Percentiles rank a stretch among this genome's conserved stretches.
Evolutionary conservation across 495 filamentous ascomycete species (phyloP).

Genomic region (Aspergillus taichungensis): DNA sequence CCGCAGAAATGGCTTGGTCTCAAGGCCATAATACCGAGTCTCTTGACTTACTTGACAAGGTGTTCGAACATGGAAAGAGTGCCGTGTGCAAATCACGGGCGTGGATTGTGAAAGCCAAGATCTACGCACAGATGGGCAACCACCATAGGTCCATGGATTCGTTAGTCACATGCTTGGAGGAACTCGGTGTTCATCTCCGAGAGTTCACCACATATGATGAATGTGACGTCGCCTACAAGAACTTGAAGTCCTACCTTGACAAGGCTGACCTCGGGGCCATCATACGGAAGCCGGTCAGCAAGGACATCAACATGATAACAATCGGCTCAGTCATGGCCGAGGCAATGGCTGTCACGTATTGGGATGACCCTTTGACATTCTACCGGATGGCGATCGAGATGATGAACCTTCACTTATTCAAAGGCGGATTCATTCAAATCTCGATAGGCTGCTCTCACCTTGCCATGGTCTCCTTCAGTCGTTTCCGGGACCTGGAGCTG

Average conservation of each 20-base stretch:
- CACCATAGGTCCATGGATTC: constrained; percentile 56
- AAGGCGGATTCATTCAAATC: constrained; percentile 61
- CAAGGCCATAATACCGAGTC: constrained; percentile 59
- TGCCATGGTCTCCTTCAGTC: constrained; percentile 59
- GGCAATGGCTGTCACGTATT: constrained; percentile 72
- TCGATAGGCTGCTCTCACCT: constrained; percentile 70
- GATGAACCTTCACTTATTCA: constrained; percentile 57
- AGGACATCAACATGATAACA: constrained; percentile 49
- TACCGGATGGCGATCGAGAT: constrained; percentile 67
- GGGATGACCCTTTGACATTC: constrained; percentile 66
- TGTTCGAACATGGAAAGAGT: constrained; percentile 56
- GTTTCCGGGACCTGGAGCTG: constrained; percentile 65
- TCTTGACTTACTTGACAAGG: constrained; percentile 50
- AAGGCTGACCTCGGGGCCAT: constrained; percentile 48
- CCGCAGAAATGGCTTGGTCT: constrained; percentile 75
- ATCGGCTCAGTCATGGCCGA: constrained; percentile 70
- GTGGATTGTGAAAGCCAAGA: constrained; percentile 68
- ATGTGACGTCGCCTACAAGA: constrained; percentile 63
- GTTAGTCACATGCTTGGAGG: constrained; percentile 56
- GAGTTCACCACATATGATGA: constrained; percentile 59
- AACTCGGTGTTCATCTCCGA: constrained; percentile 57
- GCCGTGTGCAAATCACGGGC: constrained; percentile 68
- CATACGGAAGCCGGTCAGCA: constrained; percentile 38
- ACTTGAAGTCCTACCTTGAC: constrained; percentile 49
- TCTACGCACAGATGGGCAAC: constrained; percentile 65